A percentile compares a stretch with the other conserved stretches of the same genome.
phyloP scores from a whole-genome alignment of 2,329 filamentous ascomycete genomes.

The Neofusicoccum sp. region DNA sequence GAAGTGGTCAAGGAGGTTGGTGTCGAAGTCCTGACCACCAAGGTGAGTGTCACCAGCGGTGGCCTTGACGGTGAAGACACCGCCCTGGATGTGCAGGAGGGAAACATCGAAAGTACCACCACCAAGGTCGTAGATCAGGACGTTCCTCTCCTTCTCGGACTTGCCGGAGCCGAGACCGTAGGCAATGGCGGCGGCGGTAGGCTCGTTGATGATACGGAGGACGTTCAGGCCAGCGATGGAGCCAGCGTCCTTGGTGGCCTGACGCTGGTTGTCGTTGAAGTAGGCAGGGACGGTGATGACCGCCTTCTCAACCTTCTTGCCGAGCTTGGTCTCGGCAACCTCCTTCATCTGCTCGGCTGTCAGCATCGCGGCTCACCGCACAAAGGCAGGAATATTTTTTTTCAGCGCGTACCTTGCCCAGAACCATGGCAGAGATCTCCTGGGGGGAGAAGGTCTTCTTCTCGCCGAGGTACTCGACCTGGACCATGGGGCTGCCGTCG shows the following conservation, averaged over 20 bases:
- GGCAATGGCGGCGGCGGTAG: slow-evolving; percentile 94
- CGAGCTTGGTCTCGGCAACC: slow-evolving; percentile 95
- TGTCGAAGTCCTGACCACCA: slow-evolving; percentile 95
- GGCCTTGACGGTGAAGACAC: slow-evolving; percentile 98
- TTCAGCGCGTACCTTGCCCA: slow-evolving; percentile 75
- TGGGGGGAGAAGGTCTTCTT: slow-evolving; percentile 95
- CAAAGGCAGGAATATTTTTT: neutral
- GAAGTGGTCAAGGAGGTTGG: slow-evolving; percentile 92
- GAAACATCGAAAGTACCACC: slow-evolving; percentile 99
- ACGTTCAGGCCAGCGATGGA: slow-evolving; percentile 96
- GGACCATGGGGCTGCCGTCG: slow-evolving; percentile 81
- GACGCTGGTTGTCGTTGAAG: slow-evolving; percentile 99
- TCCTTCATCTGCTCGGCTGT: slow-evolving; percentile 81
- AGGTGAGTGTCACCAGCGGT: slow-evolving; percentile 97
- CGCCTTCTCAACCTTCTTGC: slow-evolving; percentile 98
- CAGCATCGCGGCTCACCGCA: slow-evolving; percentile 20
- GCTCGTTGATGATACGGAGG: slow-evolving; percentile 99
- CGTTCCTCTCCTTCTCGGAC: slow-evolving; percentile 96
- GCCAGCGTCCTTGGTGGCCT: slow-evolving; percentile 98
- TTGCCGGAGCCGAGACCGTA: slow-evolving; percentile 96
- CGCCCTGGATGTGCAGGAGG: slow-evolving; percentile 96
- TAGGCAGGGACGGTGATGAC: slow-evolving; percentile 99
- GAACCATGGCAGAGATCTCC: slow-evolving; percentile 98
- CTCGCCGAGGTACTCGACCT: slow-evolving; percentile 95
- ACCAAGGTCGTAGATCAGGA: slow-evolving; percentile 99